Evolutionary conservation across 441 rosid species (phyloP), one percentile per base, ranked within the genome.

Genomic region (Pelargonium cotyledonis): DNA sequence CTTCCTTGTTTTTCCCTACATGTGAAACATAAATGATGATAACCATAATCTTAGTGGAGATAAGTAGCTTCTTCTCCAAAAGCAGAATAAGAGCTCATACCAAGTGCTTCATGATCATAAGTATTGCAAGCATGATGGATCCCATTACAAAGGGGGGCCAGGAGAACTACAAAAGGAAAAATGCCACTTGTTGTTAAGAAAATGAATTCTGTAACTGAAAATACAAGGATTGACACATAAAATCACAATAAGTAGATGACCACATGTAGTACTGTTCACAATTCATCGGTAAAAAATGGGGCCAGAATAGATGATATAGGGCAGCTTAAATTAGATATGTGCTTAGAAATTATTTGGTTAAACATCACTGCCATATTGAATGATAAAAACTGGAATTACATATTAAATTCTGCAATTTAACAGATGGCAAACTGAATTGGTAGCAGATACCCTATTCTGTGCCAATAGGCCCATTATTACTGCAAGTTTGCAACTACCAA

Each of bases 71-170:
- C 61, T 55, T 23, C 19, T 6, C 61, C 61, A 49, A 23, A 57
- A 64, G 18, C 40, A 26, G 19, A 14, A 75, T 61, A 55, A 9
- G 65, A 71, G 61, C 47, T 29, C 80, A 68, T 86, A 94, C 99
- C 95, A 95, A 77, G 74, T 88, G 95, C 80, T 92, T 95, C 97
- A 92, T 95, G 77, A 84, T 76, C 80, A 82, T 85, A 72, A 95
- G 86, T 76, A 87, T 76, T 6, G 85, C 85, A 68, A 95, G 97
- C 77, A 90, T 86, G 77, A 76, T 47, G 69, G 89, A 92, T 80
- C 99, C 99, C 98, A 89, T 83, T 73, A 92, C 84, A 81, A 95
- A 95, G 71, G 99, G 99, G 65, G 96, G 97, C 99, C 99, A 95
- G 0, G 85, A 85, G 82, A 95, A 95, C 99, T 92, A 80, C 94